Conservation (phyloP, 2,329 filamentous ascomycete genomes). For the Didymella lethalis region DNA sequence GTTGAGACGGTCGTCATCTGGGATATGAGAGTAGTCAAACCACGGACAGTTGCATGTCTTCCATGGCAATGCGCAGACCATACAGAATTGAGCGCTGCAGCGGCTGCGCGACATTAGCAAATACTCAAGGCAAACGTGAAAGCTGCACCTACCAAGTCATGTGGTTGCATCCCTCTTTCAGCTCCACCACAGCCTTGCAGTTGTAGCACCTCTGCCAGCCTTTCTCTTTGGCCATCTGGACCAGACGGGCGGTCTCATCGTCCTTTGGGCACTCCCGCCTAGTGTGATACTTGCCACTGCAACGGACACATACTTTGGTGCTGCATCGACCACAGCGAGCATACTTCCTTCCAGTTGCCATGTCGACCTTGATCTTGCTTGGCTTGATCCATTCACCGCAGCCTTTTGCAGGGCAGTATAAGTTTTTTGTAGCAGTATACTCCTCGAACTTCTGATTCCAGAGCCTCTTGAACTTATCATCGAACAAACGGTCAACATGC, state of each 20-base stretch:
- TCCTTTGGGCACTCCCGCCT: slow-evolving; percentile 74
- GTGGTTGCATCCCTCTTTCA: slow-evolving; percentile 85
- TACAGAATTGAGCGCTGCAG: slow-evolving; percentile 86
- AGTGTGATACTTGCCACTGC: slow-evolving; percentile 76
- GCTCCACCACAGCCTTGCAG: slow-evolving; percentile 77
- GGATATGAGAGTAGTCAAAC: slow-evolving; percentile 68
- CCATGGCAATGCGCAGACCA: slow-evolving; percentile 83
- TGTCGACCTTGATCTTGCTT: slow-evolving; percentile 67
- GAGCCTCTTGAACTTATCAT: slow-evolving; percentile 73
- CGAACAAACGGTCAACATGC: slow-evolving; percentile 79
- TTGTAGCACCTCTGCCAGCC: slow-evolving; percentile 80
- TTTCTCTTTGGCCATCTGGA: slow-evolving; percentile 70
- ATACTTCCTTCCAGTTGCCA: slow-evolving; percentile 63
- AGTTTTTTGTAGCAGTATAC: slow-evolving; percentile 74
- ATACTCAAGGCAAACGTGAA: not conserved
- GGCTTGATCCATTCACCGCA: slow-evolving; percentile 86
- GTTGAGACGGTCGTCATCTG: slow-evolving; percentile 62
- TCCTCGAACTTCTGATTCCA: slow-evolving; percentile 86
- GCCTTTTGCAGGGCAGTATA: slow-evolving; percentile 76
- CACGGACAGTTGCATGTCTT: slow-evolving; percentile 83
- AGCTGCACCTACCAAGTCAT: slow-evolving; percentile 75
- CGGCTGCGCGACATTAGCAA: slow-evolving; percentile 58
- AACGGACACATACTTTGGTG: slow-evolving; percentile 76
- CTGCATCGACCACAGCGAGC: slow-evolving; percentile 76
- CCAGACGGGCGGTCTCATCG: slow-evolving; percentile 68